Conservation (phyloP, 1,284 basidiomycete species). For the Trametes polyzona region DNA sequence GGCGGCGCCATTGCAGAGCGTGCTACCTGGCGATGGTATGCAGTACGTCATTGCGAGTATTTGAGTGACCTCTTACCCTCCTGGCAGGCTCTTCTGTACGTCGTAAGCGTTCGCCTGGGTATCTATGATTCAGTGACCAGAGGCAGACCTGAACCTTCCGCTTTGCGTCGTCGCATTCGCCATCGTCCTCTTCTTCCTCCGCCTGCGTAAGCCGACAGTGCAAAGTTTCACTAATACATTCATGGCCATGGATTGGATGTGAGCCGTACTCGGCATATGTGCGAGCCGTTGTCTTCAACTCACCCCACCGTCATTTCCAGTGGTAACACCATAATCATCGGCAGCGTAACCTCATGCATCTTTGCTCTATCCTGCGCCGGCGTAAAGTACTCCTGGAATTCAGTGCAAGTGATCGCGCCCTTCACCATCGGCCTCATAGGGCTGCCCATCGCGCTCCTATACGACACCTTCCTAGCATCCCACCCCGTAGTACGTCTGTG, state of each 20-base stretch:
- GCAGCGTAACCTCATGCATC: slow-evolving; percentile 29
- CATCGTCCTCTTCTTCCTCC: slow-evolving; percentile 41
- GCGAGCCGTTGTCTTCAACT: too few relatives aligned
- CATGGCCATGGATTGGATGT: slow-evolving; percentile 38
- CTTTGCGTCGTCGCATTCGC: slow-evolving; percentile 39
- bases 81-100: slow-evolving; percentile 10
- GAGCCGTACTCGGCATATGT: too few relatives aligned
- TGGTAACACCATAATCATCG: slow-evolving; percentile 38
- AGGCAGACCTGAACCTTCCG: slow-evolving; percentile 43
- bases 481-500: slow-evolving; percentile 30
- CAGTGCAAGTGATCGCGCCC: slow-evolving; percentile 35
- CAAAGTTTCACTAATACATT: slow-evolving; percentile 35
- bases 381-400: slow-evolving; percentile 36
- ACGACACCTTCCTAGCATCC: slow-evolving; percentile 32
- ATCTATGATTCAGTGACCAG: not conserved
- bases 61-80: not conserved
- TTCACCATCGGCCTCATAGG: slow-evolving; percentile 31
- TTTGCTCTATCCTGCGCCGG: slow-evolving; percentile 41
- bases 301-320: slow-evolving; percentile 15
- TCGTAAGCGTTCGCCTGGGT: not conserved
- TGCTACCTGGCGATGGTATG: slow-evolving; percentile 37
- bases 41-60: slow-evolving; percentile 16
- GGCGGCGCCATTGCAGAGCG: slow-evolving; percentile 41
- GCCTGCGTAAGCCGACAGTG: slow-evolving; percentile 38
- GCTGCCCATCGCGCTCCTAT: slow-evolving; percentile 30